Conservation (phyloP, 495 filamentous ascomycete species). For the Cudoniella acicularis region DNA sequence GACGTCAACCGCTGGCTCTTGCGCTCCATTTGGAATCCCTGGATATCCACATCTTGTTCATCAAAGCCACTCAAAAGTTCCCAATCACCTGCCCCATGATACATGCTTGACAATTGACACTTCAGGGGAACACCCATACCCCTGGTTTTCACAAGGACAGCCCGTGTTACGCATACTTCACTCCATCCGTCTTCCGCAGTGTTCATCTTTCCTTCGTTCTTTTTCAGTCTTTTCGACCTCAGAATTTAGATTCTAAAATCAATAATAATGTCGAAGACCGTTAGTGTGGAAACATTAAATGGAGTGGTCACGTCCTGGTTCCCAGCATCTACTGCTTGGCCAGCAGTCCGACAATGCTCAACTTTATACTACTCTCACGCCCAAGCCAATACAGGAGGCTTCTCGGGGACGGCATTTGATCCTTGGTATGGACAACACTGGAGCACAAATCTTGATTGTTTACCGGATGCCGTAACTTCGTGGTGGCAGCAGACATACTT, state of each 20-base stretch:
- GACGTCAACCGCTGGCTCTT: no score
- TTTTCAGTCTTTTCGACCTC: not conserved
- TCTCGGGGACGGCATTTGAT: conserved; percentile 22
- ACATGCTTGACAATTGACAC: no score
- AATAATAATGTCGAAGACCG: not conserved
- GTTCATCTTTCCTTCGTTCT: not conserved
- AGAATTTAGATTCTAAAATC: not conserved
- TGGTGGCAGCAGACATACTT: conserved; percentile 26
- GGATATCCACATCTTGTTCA: not conserved
- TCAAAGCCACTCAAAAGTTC: not conserved
- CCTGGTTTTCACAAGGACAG: no score
- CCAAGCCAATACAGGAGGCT: not conserved
- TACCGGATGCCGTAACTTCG: conserved; percentile 23
- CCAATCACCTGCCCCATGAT: no score
- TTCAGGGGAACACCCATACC: no score
- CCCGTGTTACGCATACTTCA: no score
- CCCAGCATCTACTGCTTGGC: conserved; percentile 22
- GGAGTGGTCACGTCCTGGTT: conserved; percentile 27
- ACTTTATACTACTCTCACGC: conserved; percentile 12
- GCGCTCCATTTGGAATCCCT: no score
- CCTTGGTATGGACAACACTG: conserved; percentile 25
- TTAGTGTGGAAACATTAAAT: conserved; percentile 16
- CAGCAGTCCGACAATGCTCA: conserved; percentile 21
- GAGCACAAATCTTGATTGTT: conserved; percentile 13
- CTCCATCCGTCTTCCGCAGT: no score